Percentiles rank a stretch among this genome's conserved stretches.
Evolutionary conservation across 2,329 filamentous ascomycete genomes (phyloP).

Genomic region (Colletotrichum sp.): DNA sequence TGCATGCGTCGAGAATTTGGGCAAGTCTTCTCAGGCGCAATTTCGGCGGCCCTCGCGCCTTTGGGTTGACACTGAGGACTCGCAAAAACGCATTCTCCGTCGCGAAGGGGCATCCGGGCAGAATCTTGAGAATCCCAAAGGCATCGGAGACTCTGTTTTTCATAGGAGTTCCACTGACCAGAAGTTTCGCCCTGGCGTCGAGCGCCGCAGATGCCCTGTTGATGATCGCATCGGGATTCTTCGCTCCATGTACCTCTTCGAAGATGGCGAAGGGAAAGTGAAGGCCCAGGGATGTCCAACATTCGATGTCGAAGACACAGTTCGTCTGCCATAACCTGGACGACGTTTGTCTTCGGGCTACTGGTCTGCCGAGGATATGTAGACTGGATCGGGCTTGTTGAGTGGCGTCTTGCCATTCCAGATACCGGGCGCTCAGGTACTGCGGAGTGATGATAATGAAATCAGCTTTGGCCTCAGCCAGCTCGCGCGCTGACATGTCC

Average conservation of each 20-base stretch:
- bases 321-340: background rate
- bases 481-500: too few relatives aligned
- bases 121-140: too few relatives aligned
- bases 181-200: background rate
- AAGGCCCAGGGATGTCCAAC: background rate
- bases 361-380: background rate
- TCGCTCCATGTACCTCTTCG: background rate
- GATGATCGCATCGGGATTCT: background rate
- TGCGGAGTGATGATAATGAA: too few relatives aligned
- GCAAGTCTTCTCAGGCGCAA: background rate
- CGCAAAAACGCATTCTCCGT: background rate
- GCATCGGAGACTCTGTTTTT: too few relatives aligned
- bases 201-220: background rate
- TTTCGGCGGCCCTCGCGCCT: background rate
- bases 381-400: too few relatives aligned
- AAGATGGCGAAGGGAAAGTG: background rate
- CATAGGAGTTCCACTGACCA: background rate
- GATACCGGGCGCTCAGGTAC: too few relatives aligned
- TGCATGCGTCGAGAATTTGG: background rate
- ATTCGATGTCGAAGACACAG: background rate
- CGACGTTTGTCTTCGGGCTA: background rate
- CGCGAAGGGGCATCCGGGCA: too few relatives aligned
- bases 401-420: too few relatives aligned
- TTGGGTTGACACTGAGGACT: background rate
- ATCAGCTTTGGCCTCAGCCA: too few relatives aligned